These are phyloP conservation scores for Clarireedia monteithiana DNA, from an alignment of 2,329 filamentous ascomycete species.

Conservation along the genomic window DNA sequence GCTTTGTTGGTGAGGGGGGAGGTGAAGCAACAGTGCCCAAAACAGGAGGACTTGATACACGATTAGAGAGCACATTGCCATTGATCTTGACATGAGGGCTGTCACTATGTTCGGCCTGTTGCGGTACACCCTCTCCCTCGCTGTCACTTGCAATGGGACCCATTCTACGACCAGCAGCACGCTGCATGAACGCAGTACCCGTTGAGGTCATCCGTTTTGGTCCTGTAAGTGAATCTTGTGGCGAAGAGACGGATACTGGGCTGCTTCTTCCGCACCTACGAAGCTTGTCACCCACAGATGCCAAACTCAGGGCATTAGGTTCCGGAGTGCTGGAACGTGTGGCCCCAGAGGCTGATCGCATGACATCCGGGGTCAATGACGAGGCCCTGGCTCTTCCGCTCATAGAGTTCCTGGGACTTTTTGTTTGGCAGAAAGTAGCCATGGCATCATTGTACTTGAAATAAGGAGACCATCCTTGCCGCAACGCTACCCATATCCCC, in stretches of 20 bases:
- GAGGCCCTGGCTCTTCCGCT: constrained; percentile 17
- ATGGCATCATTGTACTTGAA: constrained; percentile 29
- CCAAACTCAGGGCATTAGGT: constrained; percentile 14
- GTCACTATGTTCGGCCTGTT: constrained; percentile 4
- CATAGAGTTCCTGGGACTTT: constrained; percentile 7
- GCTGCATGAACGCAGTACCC: constrained; percentile 40
- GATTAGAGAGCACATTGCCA: constrained; percentile 2
- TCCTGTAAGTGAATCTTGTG: constrained; percentile 11
- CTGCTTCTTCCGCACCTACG: constrained; percentile 17
- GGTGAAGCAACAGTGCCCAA: constrained; percentile 11
- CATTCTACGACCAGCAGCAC: constrained; percentile 20
- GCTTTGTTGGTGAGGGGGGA: constrained; percentile 18
- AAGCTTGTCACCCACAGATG: constrained; percentile 16
- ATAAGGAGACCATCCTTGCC: constrained; percentile 36
- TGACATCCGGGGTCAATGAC: constrained; percentile 22
- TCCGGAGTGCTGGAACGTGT: constrained; percentile 21
- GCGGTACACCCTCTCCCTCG: constrained; percentile 18
- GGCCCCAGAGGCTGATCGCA: constrained; percentile 10
- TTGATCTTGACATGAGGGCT: background rate
- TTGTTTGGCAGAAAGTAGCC: constrained; percentile 8
- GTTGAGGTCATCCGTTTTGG: constrained; percentile 38
- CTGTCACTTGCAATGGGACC: constrained; percentile 24
- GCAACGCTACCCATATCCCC: constrained; percentile 43
- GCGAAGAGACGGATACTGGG: constrained; percentile 9
- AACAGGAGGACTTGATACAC: constrained; percentile 16